phyloP scores from a whole-genome alignment of 2,329 filamentous ascomycete species.

The Scedosporium minutisporum region DNA sequence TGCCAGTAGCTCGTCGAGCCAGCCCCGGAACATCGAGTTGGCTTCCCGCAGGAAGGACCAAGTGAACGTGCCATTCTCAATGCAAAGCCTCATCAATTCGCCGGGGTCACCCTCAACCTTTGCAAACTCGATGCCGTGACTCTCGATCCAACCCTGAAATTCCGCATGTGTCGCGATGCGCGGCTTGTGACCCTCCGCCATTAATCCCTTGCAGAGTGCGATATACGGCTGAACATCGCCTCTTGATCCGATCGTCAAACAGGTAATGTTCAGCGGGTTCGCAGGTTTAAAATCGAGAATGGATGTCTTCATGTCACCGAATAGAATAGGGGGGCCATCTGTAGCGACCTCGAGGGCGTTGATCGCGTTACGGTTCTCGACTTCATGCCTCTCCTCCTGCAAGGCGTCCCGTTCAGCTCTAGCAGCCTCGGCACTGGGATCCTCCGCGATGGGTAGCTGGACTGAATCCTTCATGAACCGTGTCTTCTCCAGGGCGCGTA shows the following conservation, averaged over 20 bases:
- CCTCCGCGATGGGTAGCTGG: conserved; percentile 56
- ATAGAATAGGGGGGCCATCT: conserved; percentile 66
- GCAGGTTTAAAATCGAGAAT: conserved; percentile 85
- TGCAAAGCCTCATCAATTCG: conserved; percentile 91
- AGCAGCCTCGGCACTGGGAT: conserved; percentile 62
- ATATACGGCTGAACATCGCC: conserved; percentile 98
- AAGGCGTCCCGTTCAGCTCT: conserved; percentile 74
- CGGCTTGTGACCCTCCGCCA: conserved; percentile 77
- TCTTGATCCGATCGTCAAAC: conserved; percentile 88
- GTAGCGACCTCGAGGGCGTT: conserved; percentile 17
- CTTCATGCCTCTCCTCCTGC: conserved; percentile 38
- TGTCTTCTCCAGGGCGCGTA: conserved; percentile 65
- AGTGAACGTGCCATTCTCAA: conserved; percentile 96
- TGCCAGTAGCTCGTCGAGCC: conserved; percentile 79
- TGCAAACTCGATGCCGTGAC: conserved; percentile 89
- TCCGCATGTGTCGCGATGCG: conserved; percentile 88
- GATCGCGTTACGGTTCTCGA: conserved; percentile 23
- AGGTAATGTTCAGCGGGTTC: conserved; percentile 73
- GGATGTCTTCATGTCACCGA: conserved; percentile 81
- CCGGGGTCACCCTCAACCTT: conserved; percentile 83
- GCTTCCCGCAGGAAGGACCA: conserved; percentile 83
- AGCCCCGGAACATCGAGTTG: conserved; percentile 79
- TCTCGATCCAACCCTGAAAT: conserved; percentile 79
- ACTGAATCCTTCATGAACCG: conserved; percentile 63
- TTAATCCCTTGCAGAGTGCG: conserved; percentile 80